A percentile compares a stretch with the other conserved stretches of the same genome.
These are phyloP conservation scores for Crucihimalaya himalaica DNA, from an alignment of 345 rosid species.

Conservation along the genomic window DNA sequence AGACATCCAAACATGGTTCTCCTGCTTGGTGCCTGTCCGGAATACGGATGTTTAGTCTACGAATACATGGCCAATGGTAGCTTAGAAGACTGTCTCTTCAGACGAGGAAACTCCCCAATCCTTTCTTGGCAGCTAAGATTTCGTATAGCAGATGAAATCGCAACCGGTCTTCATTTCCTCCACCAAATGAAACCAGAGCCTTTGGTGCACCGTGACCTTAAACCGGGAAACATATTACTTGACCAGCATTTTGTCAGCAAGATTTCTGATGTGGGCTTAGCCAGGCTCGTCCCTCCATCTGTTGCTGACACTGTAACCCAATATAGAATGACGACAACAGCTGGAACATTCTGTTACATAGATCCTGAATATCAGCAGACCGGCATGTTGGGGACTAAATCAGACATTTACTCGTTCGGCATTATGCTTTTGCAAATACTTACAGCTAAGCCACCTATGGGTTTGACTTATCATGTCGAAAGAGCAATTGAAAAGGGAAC, in stretches of 20 bases:
- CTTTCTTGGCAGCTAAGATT: slow-evolving; percentile 82
- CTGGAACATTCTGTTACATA: slow-evolving; percentile 92
- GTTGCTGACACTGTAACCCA: slow-evolving; percentile 66
- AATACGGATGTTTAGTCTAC: slow-evolving; percentile 85
- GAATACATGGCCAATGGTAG: slow-evolving; percentile 94
- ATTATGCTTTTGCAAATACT: slow-evolving; percentile 77
- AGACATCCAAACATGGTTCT: slow-evolving; percentile 97
- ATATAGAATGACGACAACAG: slow-evolving; percentile 85
- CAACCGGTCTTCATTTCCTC: slow-evolving; percentile 80
- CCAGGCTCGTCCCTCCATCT: slow-evolving; percentile 93
- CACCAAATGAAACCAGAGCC: slow-evolving; percentile 97
- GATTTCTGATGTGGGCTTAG: slow-evolving; percentile 89
- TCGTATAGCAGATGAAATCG: slow-evolving; percentile 79
- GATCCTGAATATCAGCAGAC: slow-evolving; percentile 97
- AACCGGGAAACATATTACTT: slow-evolving; percentile 87
- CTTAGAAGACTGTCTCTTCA: slow-evolving; percentile 75
- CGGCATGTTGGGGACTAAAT: slow-evolving; percentile 81
- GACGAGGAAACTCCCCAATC: slow-evolving; percentile 51
- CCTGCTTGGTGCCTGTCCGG: slow-evolving; percentile 88
- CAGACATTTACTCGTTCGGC: slow-evolving; percentile 86
- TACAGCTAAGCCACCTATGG: slow-evolving; percentile 91
- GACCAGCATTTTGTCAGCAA: slow-evolving; percentile 84
- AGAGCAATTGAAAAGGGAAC: slow-evolving; percentile 62
- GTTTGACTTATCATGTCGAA: slow-evolving; percentile 67
- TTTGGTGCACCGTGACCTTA: slow-evolving; percentile 86